These are phyloP conservation scores for Echium plantagineum DNA, from an alignment of 257 asterid species.

Conservation along the genomic window DNA sequence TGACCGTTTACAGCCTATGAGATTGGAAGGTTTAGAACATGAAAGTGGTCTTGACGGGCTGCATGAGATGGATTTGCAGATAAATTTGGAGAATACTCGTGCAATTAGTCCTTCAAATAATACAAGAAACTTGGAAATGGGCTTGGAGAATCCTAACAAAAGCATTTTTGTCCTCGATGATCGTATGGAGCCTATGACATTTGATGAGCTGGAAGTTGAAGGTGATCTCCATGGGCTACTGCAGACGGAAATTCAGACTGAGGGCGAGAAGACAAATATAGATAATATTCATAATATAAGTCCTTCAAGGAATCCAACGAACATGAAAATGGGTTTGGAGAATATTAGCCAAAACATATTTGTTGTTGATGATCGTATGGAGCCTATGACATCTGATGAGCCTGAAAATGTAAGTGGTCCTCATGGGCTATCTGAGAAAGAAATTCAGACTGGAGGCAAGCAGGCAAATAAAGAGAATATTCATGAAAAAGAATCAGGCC, in stretches of 20 bases:
- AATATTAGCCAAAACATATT: constrained; percentile 25
- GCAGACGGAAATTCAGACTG: neutral
- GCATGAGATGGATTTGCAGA: constrained; percentile 4
- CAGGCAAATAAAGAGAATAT: constrained; percentile 6
- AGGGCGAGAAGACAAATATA: neutral
- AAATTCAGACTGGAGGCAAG: constrained; percentile 14
- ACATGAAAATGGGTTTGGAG: constrained; percentile 14
- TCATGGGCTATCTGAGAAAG: constrained; percentile 23
- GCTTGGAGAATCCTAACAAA: constrained; percentile 28
- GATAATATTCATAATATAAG: neutral
- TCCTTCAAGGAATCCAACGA: no score
- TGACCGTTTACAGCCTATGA: constrained; percentile 44
- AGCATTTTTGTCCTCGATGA: constrained; percentile 36
- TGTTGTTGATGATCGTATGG: constrained; percentile 44
- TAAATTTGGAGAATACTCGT: constrained; percentile 8
- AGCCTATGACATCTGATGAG: constrained; percentile 39
- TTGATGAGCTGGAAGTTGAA: constrained; percentile 35
- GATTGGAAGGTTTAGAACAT: constrained; percentile 32
- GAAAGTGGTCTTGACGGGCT: constrained; percentile 22
- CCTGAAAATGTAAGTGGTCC: constrained; percentile 25
- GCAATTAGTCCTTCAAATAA: neutral
- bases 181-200: constrained; percentile 38
- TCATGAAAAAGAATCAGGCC: neutral
- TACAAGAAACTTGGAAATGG: neutral
- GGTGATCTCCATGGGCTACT: constrained; percentile 22